Evolutionary conservation across 495 filamentous ascomycete species (phyloP).

Genomic region (Trichoderma gamsii): DNA sequence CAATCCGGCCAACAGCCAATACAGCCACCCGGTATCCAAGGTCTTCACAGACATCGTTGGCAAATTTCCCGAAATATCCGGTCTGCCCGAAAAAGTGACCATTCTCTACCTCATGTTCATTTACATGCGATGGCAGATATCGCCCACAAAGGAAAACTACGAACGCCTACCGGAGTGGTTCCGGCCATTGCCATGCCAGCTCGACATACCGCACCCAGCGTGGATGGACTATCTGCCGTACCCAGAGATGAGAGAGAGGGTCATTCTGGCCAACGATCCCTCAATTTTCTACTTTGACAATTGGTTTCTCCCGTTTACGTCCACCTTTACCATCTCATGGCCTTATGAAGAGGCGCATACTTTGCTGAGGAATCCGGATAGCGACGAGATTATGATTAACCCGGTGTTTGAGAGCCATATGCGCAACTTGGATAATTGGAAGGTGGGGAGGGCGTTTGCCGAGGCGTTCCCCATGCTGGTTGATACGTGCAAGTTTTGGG

Average conservation of each 20-base stretch:
- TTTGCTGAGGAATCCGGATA: constrained; percentile 49
- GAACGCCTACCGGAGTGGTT: constrained; percentile 63
- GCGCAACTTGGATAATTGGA: constrained; percentile 64
- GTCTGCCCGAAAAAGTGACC: constrained; percentile 68
- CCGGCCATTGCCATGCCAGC: constrained; percentile 54
- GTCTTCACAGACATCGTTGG: constrained; percentile 76
- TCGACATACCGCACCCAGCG: constrained; percentile 56
- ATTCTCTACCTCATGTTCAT: constrained; percentile 80
- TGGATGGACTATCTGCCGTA: constrained; percentile 79
- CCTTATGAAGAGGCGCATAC: constrained; percentile 62
- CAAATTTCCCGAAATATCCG: constrained; percentile 62
- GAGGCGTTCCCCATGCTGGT: constrained; percentile 54
- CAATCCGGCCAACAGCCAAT: constrained; percentile 53
- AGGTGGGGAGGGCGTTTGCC: constrained; percentile 62
- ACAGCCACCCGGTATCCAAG: constrained; percentile 69
- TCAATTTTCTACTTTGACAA: constrained; percentile 55
- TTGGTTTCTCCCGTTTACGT: constrained; percentile 74
- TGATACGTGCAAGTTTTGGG: constrained; percentile 42
- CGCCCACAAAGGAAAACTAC: constrained; percentile 67
- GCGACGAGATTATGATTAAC: constrained; percentile 63
- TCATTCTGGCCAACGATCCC: constrained; percentile 45
- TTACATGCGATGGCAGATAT: constrained; percentile 75
- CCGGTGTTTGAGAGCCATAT: constrained; percentile 75
- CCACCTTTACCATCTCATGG: constrained; percentile 69
- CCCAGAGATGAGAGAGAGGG: constrained; percentile 61